Evolutionary conservation across 805 yeast genomes (phyloP).

Genomic region (Yamadazyma endophytica): DNA sequence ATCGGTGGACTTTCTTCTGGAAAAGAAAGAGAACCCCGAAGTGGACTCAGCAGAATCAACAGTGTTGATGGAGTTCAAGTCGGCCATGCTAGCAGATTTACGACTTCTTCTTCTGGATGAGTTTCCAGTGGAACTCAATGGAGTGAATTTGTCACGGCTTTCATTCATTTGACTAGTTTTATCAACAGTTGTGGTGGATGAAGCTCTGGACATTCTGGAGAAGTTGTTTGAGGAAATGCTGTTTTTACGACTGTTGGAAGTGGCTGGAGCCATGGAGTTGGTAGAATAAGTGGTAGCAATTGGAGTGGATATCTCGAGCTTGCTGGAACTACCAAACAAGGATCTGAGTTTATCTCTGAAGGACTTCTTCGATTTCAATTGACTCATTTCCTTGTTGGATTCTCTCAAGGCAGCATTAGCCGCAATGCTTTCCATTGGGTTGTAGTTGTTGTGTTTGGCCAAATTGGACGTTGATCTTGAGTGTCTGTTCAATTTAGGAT

Average conservation of each 20-base stretch:
- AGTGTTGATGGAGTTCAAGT: constrained; percentile 11
- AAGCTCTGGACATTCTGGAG: constrained; percentile 5
- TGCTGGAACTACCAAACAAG: constrained; percentile 7
- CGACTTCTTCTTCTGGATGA: constrained; percentile 4
- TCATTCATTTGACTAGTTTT: constrained; percentile 11
- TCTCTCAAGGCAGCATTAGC: constrained; percentile 9
- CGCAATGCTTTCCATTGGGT: constrained; percentile 10
- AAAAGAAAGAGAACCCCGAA: constrained; percentile 15
- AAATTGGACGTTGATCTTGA: constrained; percentile 12
- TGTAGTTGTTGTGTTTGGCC: constrained; percentile 12
- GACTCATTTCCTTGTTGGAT: constrained; percentile 7
- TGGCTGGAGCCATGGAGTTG: constrained; percentile 5
- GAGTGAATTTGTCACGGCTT: constrained; percentile 5
- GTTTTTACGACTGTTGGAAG: neutral
- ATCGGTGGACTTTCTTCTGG: constrained; percentile 9
- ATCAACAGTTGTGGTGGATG: constrained; percentile 10
- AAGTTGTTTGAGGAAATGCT: constrained; percentile 1
- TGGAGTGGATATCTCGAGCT: constrained; percentile 9
- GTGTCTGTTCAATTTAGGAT: constrained; percentile 7
- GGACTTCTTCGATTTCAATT: constrained; percentile 8
- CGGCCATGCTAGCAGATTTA: constrained; percentile 11
- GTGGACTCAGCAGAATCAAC: constrained; percentile 12
- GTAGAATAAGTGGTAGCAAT: constrained; percentile 12
- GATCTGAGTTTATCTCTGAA: constrained; percentile 12
- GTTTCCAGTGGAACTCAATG: constrained; percentile 2